Base-by-base conservation (phyloP, 306 rosid genomes). In the Comarum palustre region DNA sequence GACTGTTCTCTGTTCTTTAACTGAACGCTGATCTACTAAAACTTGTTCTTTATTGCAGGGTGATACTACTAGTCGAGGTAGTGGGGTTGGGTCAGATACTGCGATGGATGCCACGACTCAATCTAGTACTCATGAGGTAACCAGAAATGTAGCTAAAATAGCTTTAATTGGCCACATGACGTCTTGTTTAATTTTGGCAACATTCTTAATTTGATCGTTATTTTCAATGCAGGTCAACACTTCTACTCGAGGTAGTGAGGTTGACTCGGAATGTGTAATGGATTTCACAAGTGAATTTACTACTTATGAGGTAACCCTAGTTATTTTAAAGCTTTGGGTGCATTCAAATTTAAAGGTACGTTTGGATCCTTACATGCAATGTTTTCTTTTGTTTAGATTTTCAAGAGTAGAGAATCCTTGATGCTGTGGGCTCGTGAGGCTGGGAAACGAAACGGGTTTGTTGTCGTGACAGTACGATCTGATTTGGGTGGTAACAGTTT, bases 401-500 rank as follows among this genome's bases (percentile, higher is more conserved):
- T 77, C 76, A 77, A 70, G 59, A 48, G 76, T 62, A 73, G 76
- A 77, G 80, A 70, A 68, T 66, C 80, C 73, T 48, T 70, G 57
- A 70, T 77, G 58, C 36, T 25, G 73, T 70, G 80, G 80, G 68
- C 76, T 47, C 58, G 80, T 50, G 66, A 70, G 71, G 71, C 50
- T 27, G 80, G 80, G n/a, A 77, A 77, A 63, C 66, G 66, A 77
- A 70, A 77, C 41, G 80, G 80, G 16, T 77, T 77, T 66, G 80
- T 69, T 12, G 55, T 77, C 50, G 80, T 77, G 45, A 77, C 68
- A 25, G 54, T 60, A 59, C 59, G 71, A 62, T 70, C 80, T 62
- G 76, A 77, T 70, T 66, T 73, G 36, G 80, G 48, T 31, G 34
- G 67, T 66, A 77, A 77, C 51, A 73, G 76, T 70, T 70, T 59